A percentile compares a stretch with the other conserved stretches of the same genome.
These are phyloP conservation scores for Clarireedia homoeocarpa DNA, from an alignment of 2,329 filamentous ascomycete species.

Conservation along the genomic window DNA sequence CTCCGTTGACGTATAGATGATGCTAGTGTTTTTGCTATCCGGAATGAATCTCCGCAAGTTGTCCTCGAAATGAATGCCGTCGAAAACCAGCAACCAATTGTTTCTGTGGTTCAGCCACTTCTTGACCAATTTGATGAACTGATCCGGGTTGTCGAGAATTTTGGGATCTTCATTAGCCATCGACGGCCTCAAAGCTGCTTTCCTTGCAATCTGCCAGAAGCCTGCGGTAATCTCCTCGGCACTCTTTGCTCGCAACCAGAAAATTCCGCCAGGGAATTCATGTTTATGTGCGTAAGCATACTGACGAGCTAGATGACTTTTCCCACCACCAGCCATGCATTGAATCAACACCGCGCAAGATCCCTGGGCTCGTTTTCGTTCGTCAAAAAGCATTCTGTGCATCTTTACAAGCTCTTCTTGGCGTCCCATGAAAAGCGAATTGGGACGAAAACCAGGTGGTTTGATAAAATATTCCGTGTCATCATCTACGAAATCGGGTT, in stretches of 20 bases:
- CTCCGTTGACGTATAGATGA: slow-evolving; percentile 63
- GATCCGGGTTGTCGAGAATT: slow-evolving; percentile 29
- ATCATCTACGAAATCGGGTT: slow-evolving; percentile 16
- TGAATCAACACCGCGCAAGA: slow-evolving; percentile 57
- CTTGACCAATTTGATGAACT: slow-evolving; percentile 49
- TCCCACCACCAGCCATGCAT: slow-evolving; percentile 58
- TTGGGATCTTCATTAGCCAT: slow-evolving; percentile 26
- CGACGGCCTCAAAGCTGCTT: slow-evolving; percentile 37
- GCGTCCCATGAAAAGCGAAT: slow-evolving; percentile 55
- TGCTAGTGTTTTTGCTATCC: slow-evolving; percentile 50
- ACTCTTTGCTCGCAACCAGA: slow-evolving; percentile 60
- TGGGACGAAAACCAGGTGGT: slow-evolving; percentile 53
- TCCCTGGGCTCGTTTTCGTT: slow-evolving; percentile 45
- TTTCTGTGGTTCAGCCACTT: slow-evolving; percentile 53
- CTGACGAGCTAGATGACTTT: slow-evolving; percentile 60
- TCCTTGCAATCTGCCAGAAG: slow-evolving; percentile 59
- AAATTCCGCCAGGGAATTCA: slow-evolving; percentile 57
- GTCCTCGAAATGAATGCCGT: slow-evolving; percentile 55
- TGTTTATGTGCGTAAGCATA: slow-evolving; percentile 54
- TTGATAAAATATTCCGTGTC: slow-evolving; percentile 32
- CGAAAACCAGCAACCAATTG: slow-evolving; percentile 61
- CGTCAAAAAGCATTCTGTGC: slow-evolving; percentile 51
- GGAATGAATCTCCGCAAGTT: slow-evolving; percentile 55
- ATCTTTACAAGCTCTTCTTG: slow-evolving; percentile 49
- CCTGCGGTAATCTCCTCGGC: slow-evolving; percentile 50